Percentiles rank a stretch among this genome's conserved stretches.
Conservation (phyloP, 345 rosid species). For the Ceriops tagal region DNA sequence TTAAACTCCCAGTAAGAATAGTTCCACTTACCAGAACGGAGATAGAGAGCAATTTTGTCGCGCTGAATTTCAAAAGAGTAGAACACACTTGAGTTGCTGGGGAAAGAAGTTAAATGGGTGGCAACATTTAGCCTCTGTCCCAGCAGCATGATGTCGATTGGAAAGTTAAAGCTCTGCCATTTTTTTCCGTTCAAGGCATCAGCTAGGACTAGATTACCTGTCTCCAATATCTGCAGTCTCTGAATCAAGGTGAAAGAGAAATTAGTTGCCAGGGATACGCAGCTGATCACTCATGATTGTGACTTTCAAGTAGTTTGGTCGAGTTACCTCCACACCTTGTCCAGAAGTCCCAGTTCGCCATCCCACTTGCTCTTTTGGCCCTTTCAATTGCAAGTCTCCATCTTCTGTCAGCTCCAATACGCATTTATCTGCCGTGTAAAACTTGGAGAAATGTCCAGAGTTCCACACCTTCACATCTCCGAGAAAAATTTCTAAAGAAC, state of each 20-base stretch:
- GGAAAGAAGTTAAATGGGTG: constrained; percentile 78
- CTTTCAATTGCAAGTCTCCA: constrained; percentile 73
- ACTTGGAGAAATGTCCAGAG: constrained; percentile 73
- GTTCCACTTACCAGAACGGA: constrained; percentile 54
- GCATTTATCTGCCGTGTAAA: constrained; percentile 50
- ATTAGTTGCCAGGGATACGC: not conserved
- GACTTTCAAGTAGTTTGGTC: not conserved
- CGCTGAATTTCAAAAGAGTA: constrained; percentile 71
- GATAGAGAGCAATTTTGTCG: constrained; percentile 53
- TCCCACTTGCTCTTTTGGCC: constrained; percentile 46
- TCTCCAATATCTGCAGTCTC: constrained; percentile 60
- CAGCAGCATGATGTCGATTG: constrained; percentile 73
- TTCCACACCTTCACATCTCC: constrained; percentile 87
- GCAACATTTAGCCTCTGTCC: constrained; percentile 83
- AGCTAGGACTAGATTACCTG: constrained; percentile 68
- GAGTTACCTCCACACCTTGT: constrained; percentile 80
- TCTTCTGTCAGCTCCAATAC: constrained; percentile 53
- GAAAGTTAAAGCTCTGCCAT: constrained; percentile 98
- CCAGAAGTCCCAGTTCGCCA: constrained; percentile 83
- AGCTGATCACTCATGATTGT: not conserved
- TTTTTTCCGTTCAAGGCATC: constrained; percentile 53
- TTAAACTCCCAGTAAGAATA: constrained; percentile 88
- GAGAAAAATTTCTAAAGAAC: constrained; percentile 65
- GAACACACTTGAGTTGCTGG: constrained; percentile 46
- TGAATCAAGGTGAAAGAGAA: constrained; percentile 32